Percentiles rank a stretch among this genome's conserved stretches.
Evolutionary conservation across 805 yeast genomes (phyloP).

Genomic region (Starmera amethionina): DNA sequence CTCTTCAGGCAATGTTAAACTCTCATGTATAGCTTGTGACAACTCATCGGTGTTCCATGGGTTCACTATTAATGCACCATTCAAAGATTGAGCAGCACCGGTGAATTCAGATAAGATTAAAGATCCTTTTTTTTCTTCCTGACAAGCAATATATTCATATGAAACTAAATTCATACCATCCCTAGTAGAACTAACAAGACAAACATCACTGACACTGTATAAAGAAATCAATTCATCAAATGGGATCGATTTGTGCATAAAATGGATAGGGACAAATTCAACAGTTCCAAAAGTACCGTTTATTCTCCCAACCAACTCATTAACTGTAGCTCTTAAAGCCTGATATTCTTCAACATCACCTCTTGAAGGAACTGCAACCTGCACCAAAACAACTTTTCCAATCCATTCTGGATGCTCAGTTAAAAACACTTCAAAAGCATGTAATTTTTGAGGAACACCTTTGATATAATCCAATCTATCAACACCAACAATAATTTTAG

Average conservation of each 20-base stretch:
- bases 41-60: constrained; percentile 98
- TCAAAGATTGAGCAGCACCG: constrained; percentile 97
- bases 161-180: constrained; percentile 98
- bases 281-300: constrained; percentile 95
- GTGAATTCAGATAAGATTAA: constrained; percentile 90
- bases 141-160: constrained; percentile 96
- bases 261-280: constrained; percentile 96
- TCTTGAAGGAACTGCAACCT: constrained; percentile 95
- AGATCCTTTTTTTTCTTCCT: constrained; percentile 75
- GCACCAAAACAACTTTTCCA: constrained; percentile 91
- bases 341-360: constrained; percentile 99
- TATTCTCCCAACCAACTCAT: constrained; percentile 92
- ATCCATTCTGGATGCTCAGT: constrained; percentile 96
- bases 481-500: constrained; percentile 90
- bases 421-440: constrained; percentile 89
- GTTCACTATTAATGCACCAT: constrained; percentile 88
- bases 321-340: constrained; percentile 83
- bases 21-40: constrained; percentile 76
- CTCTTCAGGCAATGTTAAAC: constrained; percentile 77
- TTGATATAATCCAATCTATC: constrained; percentile 94
- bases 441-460: constrained; percentile 96
- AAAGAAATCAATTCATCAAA: constrained; percentile 88
- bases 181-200: constrained; percentile 87
- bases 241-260: constrained; percentile 84
- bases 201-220: constrained; percentile 79